These are phyloP conservation scores for Allium cepa DNA, from an alignment of 106 monocot species.

Conservation along the genomic window DNA sequence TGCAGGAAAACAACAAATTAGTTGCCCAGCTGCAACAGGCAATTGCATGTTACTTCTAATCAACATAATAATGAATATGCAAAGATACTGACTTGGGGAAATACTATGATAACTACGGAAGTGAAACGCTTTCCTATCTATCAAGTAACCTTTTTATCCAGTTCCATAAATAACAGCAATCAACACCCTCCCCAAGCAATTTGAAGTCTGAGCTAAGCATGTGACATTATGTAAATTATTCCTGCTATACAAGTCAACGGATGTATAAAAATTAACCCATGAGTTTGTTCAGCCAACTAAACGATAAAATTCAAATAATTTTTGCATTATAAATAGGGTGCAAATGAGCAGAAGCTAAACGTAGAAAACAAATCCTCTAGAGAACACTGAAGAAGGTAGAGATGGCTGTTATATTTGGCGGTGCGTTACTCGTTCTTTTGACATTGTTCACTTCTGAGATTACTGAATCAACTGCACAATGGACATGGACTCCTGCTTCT, in stretches of 20 bases:
- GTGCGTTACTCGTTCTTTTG: constrained; percentile 2
- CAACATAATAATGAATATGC: not conserved
- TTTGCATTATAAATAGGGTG: too few relatives aligned
- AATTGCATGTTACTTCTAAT: constrained; percentile 2
- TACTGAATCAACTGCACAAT: not conserved
- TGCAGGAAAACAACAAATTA: too few relatives aligned
- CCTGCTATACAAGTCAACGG: not conserved
- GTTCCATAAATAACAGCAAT: not conserved
- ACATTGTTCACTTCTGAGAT: constrained; percentile 1
- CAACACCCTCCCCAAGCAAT: too few relatives aligned
- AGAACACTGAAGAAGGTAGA: not conserved
- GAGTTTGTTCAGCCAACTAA: too few relatives aligned
- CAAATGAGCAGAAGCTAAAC: too few relatives aligned
- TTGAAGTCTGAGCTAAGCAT: too few relatives aligned
- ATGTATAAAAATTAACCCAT: not conserved
- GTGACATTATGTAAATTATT: too few relatives aligned
- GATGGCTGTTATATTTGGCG: not conserved
- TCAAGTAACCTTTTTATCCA: constrained; percentile 4
- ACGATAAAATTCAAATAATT: too few relatives aligned
- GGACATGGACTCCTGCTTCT: constrained; percentile 22
- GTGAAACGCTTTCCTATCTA: not conserved
- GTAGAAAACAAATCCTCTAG: too few relatives aligned
- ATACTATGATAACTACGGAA: not conserved
- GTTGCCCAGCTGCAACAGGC: not conserved
- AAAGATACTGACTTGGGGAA: not conserved